Evolutionary conservation across 345 rosid species (phyloP).

Genomic region (Psidium guajava): DNA sequence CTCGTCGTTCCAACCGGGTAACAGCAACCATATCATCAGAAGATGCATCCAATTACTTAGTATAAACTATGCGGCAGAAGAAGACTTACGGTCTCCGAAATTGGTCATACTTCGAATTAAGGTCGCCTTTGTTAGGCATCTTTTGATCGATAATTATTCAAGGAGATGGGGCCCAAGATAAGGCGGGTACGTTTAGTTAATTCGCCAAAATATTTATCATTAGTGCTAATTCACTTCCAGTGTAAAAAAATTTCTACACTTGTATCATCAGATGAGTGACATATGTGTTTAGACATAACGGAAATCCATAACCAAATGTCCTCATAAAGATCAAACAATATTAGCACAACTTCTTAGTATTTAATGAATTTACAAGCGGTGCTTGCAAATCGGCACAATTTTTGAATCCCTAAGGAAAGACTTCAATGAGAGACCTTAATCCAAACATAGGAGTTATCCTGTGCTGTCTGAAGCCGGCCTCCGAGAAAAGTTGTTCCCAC

Average conservation of each 20-base stretch:
- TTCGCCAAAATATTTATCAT: neutral
- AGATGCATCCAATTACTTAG: neutral
- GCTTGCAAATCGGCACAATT: neutral
- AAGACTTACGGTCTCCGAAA: neutral
- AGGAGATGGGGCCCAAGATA: neutral
- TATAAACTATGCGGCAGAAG: neutral
- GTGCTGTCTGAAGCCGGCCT: slow-evolving; percentile 21
- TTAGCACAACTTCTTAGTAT: neutral
- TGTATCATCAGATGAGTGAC: neutral
- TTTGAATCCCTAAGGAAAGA: slow-evolving; percentile 10
- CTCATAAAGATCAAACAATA: neutral
- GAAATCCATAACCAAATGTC: neutral
- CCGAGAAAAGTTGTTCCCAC: slow-evolving; percentile 14
- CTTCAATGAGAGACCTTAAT: slow-evolving; percentile 30
- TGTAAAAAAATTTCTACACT: neutral
- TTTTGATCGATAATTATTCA: neutral
- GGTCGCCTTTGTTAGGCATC: neutral
- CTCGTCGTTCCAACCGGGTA: slow-evolving; percentile 29
- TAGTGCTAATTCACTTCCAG: neutral
- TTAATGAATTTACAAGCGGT: neutral
- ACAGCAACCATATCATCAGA: slow-evolving; percentile 8
- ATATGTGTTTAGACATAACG: neutral
- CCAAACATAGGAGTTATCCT: slow-evolving; percentile 21
- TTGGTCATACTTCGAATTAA: neutral
- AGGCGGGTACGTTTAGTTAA: neutral